Percentiles rank a stretch among this genome's conserved stretches.
phyloP scores from a whole-genome alignment of 1,284 basidiomycete species.

The Melanopsichium pennsylvanicum region DNA sequence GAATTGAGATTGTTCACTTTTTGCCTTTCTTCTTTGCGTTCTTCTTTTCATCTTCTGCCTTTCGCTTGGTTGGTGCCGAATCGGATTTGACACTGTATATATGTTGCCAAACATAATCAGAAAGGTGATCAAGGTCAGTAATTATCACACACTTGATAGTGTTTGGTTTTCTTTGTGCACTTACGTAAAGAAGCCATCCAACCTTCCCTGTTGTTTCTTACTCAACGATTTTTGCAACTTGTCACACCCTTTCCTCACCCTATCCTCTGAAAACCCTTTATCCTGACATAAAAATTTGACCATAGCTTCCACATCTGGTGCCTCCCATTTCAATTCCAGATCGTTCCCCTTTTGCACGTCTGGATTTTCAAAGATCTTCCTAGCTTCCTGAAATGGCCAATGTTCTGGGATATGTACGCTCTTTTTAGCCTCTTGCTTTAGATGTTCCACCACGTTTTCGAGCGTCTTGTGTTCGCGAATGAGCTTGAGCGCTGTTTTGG shows the following conservation, averaged over 20 bases:
- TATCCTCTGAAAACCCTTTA: conserved; percentile 98
- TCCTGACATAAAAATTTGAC: conserved; percentile 92
- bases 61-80: conserved; percentile 23
- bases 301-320: conserved; percentile 90
- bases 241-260: conserved; percentile 92
- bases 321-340: conserved; percentile 94
- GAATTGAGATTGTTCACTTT: conserved; percentile 16
- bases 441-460: conserved; percentile 80
- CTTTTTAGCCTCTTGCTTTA: conserved; percentile 68
- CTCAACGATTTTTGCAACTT: conserved; percentile 87
- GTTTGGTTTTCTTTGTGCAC: neutral
- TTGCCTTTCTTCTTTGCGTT: conserved; percentile 45
- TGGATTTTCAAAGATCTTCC: conserved; percentile 85
- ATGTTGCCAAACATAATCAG: too few relatives aligned
- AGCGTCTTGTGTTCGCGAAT: conserved; percentile 85
- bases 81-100: conserved; percentile 22
- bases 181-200: conserved; percentile 86
- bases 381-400: conserved; percentile 96
- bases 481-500: conserved; percentile 93
- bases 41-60: conserved; percentile 38
- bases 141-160: too few relatives aligned
- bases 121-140: too few relatives aligned
- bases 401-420: conserved; percentile 79
- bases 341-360: conserved; percentile 86
- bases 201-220: conserved; percentile 91